Evolutionary conservation across 2,329 filamentous ascomycete genomes (phyloP), one percentile per base, ranked within the genome.

Genomic region (Trichoderma afroharzianum): DNA sequence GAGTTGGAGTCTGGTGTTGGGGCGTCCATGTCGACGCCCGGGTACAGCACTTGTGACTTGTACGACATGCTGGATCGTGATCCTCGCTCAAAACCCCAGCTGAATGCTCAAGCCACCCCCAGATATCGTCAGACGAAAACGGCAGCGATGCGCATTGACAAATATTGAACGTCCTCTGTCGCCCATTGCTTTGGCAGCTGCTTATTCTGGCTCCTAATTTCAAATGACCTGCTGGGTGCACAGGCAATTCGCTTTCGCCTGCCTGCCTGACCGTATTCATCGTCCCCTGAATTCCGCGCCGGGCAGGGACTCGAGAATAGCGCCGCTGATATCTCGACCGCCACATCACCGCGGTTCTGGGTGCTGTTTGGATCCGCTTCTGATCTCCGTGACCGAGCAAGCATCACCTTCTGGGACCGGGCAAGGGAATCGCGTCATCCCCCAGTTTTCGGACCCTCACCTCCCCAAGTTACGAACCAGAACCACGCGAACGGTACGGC

Each of bases 401-500:
- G 64, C 64, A 68, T 68, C 36, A 61, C 47, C 28, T 39, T 68
- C 30, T 68, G 55, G 66, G 66, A 61, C 36, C 61, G 21, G 47
- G 55, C 55, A 53, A 68, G n/a, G 9, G 18, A 21, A 28, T 69
- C 67, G 67, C 67, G 57, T 69, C 67, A 69, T 69, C 50, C 67
- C 55, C 67, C 57, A 33, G 57, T 69, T 69, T 53, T 62, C 24
- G 57, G 39, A 32, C 55, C 66, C 66, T 28, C 47, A 32, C 63
- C 32, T 30, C 50, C 47, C 53, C 39, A 61, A 61, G 21, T 26
- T 36, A 39, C 32, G 21, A 69, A 24, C 67, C 67, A 69, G 21
- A 69, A 24, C 67, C 67, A 69, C 57, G 67, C 67, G 67, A 69
- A 53, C 67, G 67, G 67, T 69, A 53, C 55, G 26, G 15, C 57